These are phyloP conservation scores for Madurella mycetomatis DNA, from an alignment of 2,329 filamentous ascomycete genomes.

Conservation along the genomic window DNA sequence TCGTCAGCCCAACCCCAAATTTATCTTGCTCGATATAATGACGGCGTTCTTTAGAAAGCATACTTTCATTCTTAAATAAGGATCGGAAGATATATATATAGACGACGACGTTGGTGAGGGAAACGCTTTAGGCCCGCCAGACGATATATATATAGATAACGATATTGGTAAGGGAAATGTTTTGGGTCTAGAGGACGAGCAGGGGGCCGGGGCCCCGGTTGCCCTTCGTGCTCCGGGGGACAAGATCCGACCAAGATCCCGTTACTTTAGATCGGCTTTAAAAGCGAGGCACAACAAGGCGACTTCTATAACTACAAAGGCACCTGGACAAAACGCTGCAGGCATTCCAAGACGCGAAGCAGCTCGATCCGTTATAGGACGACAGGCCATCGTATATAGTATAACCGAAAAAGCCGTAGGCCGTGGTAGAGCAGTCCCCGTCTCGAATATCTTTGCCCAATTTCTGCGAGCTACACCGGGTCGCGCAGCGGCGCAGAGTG, in stretches of 20 bases:
- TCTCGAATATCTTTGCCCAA: conserved; percentile 4
- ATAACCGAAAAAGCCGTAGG: conserved; percentile 2
- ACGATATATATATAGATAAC: not conserved
- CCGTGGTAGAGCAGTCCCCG: conserved; percentile 2
- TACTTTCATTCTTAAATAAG: conserved; percentile 7
- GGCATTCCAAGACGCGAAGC: conserved; percentile 11
- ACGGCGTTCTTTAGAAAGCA: conserved; percentile 13
- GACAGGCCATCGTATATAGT: not conserved
- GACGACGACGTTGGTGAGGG: not conserved
- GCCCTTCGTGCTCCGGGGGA: conserved; percentile 5
- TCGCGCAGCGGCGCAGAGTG: conserved; percentile 3
- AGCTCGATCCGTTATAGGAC: conserved; percentile 13
- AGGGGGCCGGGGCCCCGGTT: conserved; percentile 5
- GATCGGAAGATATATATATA: conserved; percentile 1
- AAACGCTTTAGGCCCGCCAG: too few relatives aligned
- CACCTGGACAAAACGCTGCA: conserved; percentile 5
- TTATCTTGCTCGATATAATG: conserved; percentile 13
- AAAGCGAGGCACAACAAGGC: conserved; percentile 4
- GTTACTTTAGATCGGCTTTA: conserved; percentile 4
- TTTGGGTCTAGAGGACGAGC: not conserved
- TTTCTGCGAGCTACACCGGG: not conserved
- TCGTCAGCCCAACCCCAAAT: conserved; percentile 12
- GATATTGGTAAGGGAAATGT: too few relatives aligned
- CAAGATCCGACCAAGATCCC: conserved; percentile 11
- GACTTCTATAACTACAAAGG: conserved; percentile 5